Conservation (phyloP, 352 stramenopile species). For the Phytophthora foliorum region DNA sequence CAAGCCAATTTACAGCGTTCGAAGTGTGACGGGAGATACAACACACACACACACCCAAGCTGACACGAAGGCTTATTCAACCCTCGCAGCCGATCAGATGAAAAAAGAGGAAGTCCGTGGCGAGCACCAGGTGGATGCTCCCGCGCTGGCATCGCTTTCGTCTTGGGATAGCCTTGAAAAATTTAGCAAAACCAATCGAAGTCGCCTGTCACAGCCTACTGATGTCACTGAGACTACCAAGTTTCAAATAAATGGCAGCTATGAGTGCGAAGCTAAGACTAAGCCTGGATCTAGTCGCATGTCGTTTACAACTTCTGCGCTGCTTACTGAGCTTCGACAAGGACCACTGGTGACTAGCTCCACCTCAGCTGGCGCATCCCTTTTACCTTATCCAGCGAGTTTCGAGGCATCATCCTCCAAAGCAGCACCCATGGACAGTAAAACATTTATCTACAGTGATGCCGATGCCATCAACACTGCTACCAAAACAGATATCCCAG, state of each 20-base stretch:
- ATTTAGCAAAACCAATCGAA: slow-evolving; percentile 83
- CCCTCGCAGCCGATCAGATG: neutral
- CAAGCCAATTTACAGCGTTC: slow-evolving; percentile 7
- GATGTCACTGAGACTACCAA: slow-evolving; percentile 5
- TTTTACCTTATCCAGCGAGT: slow-evolving; percentile 4
- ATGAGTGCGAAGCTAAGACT: slow-evolving; percentile 7
- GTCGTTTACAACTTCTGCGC: slow-evolving; percentile 28
- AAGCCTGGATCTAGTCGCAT: slow-evolving; percentile 6
- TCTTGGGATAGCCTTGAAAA: slow-evolving; percentile 83
- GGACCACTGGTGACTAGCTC: slow-evolving; percentile 2
- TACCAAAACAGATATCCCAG: slow-evolving; percentile 50
- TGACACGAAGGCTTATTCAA: slow-evolving; percentile 18
- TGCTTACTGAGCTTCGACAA: slow-evolving; percentile 34
- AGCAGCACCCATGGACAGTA: neutral
- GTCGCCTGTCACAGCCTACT: slow-evolving; percentile 46
- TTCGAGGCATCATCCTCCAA: neutral
- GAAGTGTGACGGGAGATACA: slow-evolving; percentile 5
- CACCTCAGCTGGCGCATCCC: neutral
- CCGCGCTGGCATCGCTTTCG: slow-evolving; percentile 25
- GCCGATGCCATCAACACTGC: neutral
- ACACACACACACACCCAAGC: neutral
- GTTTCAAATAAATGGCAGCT: neutral
- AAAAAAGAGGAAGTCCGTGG: slow-evolving; percentile 7
- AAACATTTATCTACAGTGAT: neutral
- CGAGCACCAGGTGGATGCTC: slow-evolving; percentile 1